Evolutionary conservation across 306 rosid genomes (phyloP), one percentile per base, ranked within the genome.

Genomic region (Vigna angularis): DNA sequence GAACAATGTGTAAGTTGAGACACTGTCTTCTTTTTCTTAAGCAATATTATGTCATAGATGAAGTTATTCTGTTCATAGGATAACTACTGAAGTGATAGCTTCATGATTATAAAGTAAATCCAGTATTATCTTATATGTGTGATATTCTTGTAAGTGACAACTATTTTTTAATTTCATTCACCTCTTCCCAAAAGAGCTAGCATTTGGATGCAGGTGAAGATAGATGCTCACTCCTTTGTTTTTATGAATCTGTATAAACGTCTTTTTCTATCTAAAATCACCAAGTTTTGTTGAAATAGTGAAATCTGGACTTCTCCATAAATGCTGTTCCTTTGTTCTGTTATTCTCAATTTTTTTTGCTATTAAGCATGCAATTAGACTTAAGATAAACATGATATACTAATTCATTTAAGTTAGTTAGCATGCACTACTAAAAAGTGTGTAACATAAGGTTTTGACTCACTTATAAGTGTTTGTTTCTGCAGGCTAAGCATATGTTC

Each of bases 401-500:
- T 40, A 40, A 70, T 20, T 15, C 30, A 50, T 69, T 50, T 52
- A 30, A 56, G 36, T 38, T 40, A 59, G 42, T 53, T 30, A 51
- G 49, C 74, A 55, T 62, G 53, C 45, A 3, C 26, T 17, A 47
- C 51, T 26, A 16, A 74, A 36, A 63, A 65, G 11, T 59, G 15
- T 16, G 28, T 71, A 36, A 17, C 17, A 34, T 59, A 16, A 30
- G 71, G 57, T 72, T 65, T 83, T 76, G 76, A 38, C 53, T 56
- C 57, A 69, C 82, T 66, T 11, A 53, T 56, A 18, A 30, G 52
- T 82, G 85, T 32, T 40, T 30, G 76, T 75, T 57, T 70, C 12
- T 83, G 86, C 94, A 93, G 94, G 94, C 91, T 55, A 89, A 89
- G 77, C 93, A 90, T 81, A 89, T 88, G 90, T 83, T 91, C 57